phyloP scores from a whole-genome alignment of 1,284 basidiomycete species.

The Trametes sp. region DNA sequence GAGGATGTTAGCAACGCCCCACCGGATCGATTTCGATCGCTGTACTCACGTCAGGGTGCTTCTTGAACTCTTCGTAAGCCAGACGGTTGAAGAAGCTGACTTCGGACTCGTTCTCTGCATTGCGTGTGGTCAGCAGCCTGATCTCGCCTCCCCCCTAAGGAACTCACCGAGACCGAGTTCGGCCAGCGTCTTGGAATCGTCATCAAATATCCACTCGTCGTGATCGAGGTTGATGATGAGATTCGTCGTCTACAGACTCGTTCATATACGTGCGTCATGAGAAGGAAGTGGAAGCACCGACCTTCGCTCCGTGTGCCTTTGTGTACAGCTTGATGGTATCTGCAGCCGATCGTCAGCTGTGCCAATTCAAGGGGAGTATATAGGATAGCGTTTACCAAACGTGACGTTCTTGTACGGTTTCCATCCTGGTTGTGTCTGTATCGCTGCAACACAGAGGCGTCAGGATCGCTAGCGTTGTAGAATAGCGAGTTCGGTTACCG shows the following conservation, averaged over 20 bases:
- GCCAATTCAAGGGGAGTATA: background rate
- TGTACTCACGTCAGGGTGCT: constrained; percentile 74
- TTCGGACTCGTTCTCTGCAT: constrained; percentile 92
- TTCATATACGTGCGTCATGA: too few species aligned
- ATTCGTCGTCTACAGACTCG: constrained; percentile 78
- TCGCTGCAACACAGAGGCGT: constrained; percentile 51
- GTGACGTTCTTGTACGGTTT: constrained; percentile 82
- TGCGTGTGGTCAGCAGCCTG: background rate
- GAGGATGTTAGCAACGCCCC: background rate
- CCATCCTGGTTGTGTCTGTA: constrained; percentile 80
- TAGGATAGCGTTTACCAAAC: constrained; percentile 60
- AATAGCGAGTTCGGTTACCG: constrained; percentile 51
- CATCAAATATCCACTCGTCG: constrained; percentile 89
- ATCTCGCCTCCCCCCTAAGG: background rate
- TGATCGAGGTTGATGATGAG: constrained; percentile 95
- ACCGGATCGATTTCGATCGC: too few species aligned
- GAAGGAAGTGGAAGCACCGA: constrained; percentile 36
- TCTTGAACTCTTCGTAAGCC: constrained; percentile 82
- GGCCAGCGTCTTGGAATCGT: constrained; percentile 69
- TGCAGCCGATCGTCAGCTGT: constrained; percentile 36
- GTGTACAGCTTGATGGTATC: constrained; percentile 97
- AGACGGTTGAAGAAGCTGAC: constrained; percentile 87
- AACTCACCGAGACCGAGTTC: constrained; percentile 78
- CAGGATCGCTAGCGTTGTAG: background rate
- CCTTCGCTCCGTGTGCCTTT: constrained; percentile 94